Percentiles rank a stretch among this genome's conserved stretches.
These are phyloP conservation scores for Skeletonema potamos DNA, from an alignment of 108 stramenopile species.

Conservation along the genomic window DNA sequence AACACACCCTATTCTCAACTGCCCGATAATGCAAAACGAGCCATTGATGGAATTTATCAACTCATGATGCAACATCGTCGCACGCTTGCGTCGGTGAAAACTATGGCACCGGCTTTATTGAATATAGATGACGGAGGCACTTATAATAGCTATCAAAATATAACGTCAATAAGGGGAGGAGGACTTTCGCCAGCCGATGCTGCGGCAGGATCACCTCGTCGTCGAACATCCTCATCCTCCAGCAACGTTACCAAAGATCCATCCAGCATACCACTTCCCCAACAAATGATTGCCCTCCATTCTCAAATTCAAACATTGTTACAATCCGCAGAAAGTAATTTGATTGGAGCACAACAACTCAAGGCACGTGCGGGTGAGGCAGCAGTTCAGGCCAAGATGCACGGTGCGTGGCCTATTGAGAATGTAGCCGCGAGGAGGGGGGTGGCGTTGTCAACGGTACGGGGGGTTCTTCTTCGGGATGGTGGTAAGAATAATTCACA, in stretches of 20 bases:
- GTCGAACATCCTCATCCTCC: not conserved
- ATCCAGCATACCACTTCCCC: conserved; percentile 27
- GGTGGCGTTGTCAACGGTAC: conserved; percentile 36
- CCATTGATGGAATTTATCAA: conserved; percentile 72
- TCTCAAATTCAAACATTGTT: conserved; percentile 22
- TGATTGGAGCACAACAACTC: conserved; percentile 14
- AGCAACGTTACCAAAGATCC: conserved; percentile 1
- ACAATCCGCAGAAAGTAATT: conserved; percentile 21
- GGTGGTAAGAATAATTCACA: not conserved
- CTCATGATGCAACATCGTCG: conserved; percentile 81
- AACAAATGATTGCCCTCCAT: conserved; percentile 37
- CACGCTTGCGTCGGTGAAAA: conserved; percentile 58
- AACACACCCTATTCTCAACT: conserved; percentile 62
- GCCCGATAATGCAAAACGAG: conserved; percentile 60
- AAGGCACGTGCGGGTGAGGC: conserved; percentile 30
- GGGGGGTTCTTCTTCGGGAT: not conserved
- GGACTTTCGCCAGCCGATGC: conserved; percentile 53
- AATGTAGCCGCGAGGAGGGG: conserved; percentile 61
- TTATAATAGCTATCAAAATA: not conserved
- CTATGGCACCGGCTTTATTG: conserved; percentile 71
- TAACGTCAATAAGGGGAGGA: not conserved
- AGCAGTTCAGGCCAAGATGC: conserved; percentile 45
- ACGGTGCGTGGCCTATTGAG: conserved; percentile 82
- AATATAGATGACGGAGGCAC: conserved; percentile 8
- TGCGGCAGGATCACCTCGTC: conserved; percentile 49